phyloP scores from a whole-genome alignment of 345 rosid species.

The Anacardium occidentale region DNA sequence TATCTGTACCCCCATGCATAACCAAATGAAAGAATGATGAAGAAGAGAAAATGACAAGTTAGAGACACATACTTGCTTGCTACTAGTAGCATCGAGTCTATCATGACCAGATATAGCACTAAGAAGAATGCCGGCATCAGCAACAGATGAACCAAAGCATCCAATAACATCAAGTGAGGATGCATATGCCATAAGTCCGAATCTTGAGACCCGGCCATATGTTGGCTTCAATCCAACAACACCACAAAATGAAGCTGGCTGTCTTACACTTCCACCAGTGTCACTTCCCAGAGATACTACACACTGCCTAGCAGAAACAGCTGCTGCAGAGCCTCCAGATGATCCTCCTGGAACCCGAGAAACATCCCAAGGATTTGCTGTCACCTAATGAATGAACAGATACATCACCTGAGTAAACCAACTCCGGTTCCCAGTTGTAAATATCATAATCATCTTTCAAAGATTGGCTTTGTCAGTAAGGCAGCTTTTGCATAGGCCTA shows the following conservation, averaged over 20 bases:
- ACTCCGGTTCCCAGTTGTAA: slow-evolving; percentile 32
- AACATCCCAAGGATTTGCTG: slow-evolving; percentile 91
- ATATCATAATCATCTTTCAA: background rate
- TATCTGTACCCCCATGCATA: background rate
- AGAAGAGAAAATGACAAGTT: background rate
- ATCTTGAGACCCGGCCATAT: slow-evolving; percentile 93
- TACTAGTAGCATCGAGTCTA: slow-evolving; percentile 76
- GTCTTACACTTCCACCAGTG: slow-evolving; percentile 98
- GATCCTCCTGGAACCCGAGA: slow-evolving; percentile 93
- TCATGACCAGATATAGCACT: slow-evolving; percentile 82
- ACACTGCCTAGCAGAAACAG: slow-evolving; percentile 91
- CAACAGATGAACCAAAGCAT: slow-evolving; percentile 81
- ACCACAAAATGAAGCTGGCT: slow-evolving; percentile 94
- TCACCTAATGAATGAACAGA: slow-evolving; percentile 60
- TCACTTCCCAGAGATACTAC: slow-evolving; percentile 91
- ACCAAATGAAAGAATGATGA: too few species aligned
- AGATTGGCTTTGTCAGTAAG: background rate
- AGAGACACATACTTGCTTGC: slow-evolving; percentile 54
- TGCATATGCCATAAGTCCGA: slow-evolving; percentile 93
- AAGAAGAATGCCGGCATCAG: slow-evolving; percentile 84
- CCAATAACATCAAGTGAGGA: slow-evolving; percentile 92
- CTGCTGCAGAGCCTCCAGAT: slow-evolving; percentile 95
- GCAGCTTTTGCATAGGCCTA: too few species aligned
- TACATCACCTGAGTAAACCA: slow-evolving; percentile 45
- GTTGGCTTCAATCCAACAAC: slow-evolving; percentile 95